Conservation (phyloP, 768 basidiomycete genomes). For the Cubamyces lactineus region DNA sequence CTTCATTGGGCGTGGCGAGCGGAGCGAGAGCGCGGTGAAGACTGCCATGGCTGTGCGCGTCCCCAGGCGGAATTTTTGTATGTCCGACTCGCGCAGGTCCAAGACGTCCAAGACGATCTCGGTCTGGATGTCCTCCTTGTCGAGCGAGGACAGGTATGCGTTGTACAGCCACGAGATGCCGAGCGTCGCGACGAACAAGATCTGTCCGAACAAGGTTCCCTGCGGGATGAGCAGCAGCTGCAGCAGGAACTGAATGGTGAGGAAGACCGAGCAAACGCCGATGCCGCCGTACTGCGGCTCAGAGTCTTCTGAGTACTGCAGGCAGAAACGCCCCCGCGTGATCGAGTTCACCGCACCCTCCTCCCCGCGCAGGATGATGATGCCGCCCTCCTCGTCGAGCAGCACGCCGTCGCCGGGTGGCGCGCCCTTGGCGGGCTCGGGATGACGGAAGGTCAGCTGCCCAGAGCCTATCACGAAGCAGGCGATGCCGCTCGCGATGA, state of each 20-base stretch:
- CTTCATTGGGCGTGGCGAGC: constrained; percentile 8
- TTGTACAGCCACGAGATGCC: constrained; percentile 25
- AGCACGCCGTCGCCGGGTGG: constrained; percentile 17
- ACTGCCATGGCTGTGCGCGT: constrained; percentile 20
- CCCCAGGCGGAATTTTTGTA: constrained; percentile 7
- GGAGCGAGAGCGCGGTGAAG: constrained; percentile 12
- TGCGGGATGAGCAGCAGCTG: constrained; percentile 25
- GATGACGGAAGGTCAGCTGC: constrained; percentile 16
- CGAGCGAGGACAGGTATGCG: constrained; percentile 23
- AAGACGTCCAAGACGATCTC: constrained; percentile 14
- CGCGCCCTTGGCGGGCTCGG: constrained; percentile 14
- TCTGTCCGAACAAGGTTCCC: constrained; percentile 21
- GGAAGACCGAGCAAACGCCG: constrained; percentile 16
- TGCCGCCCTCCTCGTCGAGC: constrained; percentile 7
- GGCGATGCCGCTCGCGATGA: constrained; percentile 21
- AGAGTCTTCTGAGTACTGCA: background rate
- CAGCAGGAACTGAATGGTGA: constrained; percentile 20
- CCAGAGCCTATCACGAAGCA: constrained; percentile 21
- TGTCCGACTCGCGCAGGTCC: background rate
- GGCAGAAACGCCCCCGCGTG: constrained; percentile 20
- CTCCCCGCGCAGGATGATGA: constrained; percentile 18
- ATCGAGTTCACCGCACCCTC: constrained; percentile 22
- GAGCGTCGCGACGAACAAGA: constrained; percentile 24
- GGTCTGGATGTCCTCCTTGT: constrained; percentile 23
- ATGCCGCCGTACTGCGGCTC: constrained; percentile 15